phyloP scores from a whole-genome alignment of 139 green algal species.

The Chlorella sp. region DNA sequence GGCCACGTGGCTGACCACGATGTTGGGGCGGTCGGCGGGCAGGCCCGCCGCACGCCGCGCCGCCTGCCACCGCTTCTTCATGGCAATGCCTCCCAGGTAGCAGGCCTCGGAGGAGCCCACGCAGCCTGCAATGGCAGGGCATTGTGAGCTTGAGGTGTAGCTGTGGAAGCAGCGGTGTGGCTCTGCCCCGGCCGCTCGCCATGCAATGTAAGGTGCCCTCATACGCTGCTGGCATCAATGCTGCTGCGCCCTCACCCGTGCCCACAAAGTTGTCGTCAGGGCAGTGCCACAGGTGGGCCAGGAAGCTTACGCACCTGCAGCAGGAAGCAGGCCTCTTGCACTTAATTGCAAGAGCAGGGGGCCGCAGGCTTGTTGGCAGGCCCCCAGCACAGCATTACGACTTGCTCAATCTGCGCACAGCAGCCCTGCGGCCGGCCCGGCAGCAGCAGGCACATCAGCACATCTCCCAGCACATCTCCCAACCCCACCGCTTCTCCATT shows the following conservation, averaged over 20 bases:
- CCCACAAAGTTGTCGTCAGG: conserved; percentile 31
- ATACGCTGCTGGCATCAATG: too few species aligned
- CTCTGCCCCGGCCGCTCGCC: too few species aligned
- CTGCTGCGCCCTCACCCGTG: conserved; percentile 1
- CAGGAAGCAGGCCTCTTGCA: neutral
- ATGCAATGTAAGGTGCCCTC: too few species aligned
- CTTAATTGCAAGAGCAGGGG: too few species aligned
- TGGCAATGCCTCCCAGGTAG: conserved; percentile 63
- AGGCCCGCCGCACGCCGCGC: conserved; percentile 47
- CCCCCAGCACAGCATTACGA: too few species aligned
- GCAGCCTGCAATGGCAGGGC: conserved; percentile 20
- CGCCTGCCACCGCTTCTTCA: conserved; percentile 67
- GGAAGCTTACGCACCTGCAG: conserved; percentile 58
- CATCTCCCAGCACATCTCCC: too few species aligned
- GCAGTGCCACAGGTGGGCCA: conserved; percentile 66
- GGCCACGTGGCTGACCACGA: conserved; percentile 57
- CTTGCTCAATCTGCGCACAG: too few species aligned
- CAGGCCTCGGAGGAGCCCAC: conserved; percentile 68
- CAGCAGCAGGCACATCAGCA: too few species aligned
- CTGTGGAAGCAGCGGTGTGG: too few species aligned
- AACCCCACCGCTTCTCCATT: conserved; percentile 24
- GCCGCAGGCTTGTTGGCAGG: too few species aligned
- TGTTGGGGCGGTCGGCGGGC: conserved; percentile 63
- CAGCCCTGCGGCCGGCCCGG: too few species aligned
- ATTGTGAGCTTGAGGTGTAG: too few species aligned